A percentile compares a stretch with the other conserved stretches of the same genome.
Conservation (phyloP, 331 rosid genomes). For the Acacia pycnantha region DNA sequence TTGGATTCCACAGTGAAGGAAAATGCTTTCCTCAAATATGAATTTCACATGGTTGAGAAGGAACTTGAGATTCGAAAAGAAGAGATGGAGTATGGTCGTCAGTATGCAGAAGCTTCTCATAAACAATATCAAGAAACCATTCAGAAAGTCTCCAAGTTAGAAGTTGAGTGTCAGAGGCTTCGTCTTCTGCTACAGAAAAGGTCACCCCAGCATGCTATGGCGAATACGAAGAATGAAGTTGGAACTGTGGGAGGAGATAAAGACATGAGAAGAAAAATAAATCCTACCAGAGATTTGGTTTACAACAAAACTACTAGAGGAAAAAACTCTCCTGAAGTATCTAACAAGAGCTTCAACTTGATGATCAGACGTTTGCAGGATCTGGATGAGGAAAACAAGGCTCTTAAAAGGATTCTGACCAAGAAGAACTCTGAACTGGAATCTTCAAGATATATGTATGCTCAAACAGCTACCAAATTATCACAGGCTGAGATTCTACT, state of each 20-base stretch:
- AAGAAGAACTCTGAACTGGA: slow-evolving; percentile 67
- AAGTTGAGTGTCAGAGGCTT: slow-evolving; percentile 88
- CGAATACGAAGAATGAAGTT: slow-evolving; percentile 56
- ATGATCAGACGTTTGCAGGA: slow-evolving; percentile 60
- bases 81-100: slow-evolving; percentile 75
- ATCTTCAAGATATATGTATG: slow-evolving; percentile 62
- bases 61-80: slow-evolving; percentile 87
- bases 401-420: slow-evolving; percentile 59
- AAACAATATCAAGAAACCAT: slow-evolving; percentile 73
- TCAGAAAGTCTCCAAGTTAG: slow-evolving; percentile 78
- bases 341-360: slow-evolving; percentile 39
- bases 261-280: slow-evolving; percentile 57
- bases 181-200: slow-evolving; percentile 63
- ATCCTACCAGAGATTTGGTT: slow-evolving; percentile 39
- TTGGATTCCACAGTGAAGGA: slow-evolving; percentile 76
- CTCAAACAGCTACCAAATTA: slow-evolving; percentile 61
- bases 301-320: slow-evolving; percentile 26
- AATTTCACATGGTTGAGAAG: slow-evolving; percentile 80
- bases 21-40: slow-evolving; percentile 70
- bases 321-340: slow-evolving; percentile 46
- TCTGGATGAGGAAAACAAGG: slow-evolving; percentile 80
- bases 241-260: slow-evolving; percentile 60
- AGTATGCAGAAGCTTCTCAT: slow-evolving; percentile 68
- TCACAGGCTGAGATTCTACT: slow-evolving; percentile 55
- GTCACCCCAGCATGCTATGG: slow-evolving; percentile 63